These are phyloP conservation scores for Hypoxylon sp. DNA, from an alignment of 2,329 filamentous ascomycete species.

Conservation along the genomic window DNA sequence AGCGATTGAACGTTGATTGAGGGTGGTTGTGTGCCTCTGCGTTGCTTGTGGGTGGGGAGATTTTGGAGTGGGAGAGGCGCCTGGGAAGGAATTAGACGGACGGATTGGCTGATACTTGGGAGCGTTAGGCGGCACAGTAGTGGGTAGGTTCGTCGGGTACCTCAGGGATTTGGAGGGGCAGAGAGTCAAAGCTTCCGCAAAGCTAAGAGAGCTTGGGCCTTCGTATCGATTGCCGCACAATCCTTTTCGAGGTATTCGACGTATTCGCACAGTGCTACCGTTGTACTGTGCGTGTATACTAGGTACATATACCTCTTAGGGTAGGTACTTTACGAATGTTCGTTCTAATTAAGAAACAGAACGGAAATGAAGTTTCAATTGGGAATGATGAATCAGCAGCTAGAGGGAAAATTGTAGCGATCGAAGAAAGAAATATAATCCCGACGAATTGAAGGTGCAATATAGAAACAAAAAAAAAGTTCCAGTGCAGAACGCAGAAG, in stretches of 20 bases:
- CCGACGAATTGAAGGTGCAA: slow-evolving; percentile 28
- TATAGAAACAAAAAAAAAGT: slow-evolving; percentile 14
- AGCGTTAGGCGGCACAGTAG: slow-evolving; percentile 35
- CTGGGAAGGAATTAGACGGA: slow-evolving; percentile 42
- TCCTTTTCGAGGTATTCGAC: not conserved
- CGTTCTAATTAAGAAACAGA: slow-evolving; percentile 10
- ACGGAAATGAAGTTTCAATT: slow-evolving; percentile 13
- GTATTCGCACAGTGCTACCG: slow-evolving; percentile 1
- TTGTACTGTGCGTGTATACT: slow-evolving; percentile 17
- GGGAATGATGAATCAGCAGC: slow-evolving; percentile 13
- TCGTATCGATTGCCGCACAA: slow-evolving; percentile 37
- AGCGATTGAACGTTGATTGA: slow-evolving; percentile 34
- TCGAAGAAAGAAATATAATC: slow-evolving; percentile 15
- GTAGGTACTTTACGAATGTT: slow-evolving; percentile 2
- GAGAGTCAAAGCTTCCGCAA: slow-evolving; percentile 30
- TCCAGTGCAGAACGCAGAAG: slow-evolving; percentile 20
- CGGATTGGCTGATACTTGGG: slow-evolving; percentile 38
- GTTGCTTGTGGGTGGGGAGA: slow-evolving; percentile 46
- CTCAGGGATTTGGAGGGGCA: slow-evolving; percentile 38
- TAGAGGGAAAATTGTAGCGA: slow-evolving; percentile 1
- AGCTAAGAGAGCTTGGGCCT: slow-evolving; percentile 39
- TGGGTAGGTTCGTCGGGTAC: slow-evolving; percentile 32
- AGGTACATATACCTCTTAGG: no score
- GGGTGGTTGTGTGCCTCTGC: slow-evolving; percentile 25
- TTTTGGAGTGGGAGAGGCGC: slow-evolving; percentile 31